These are phyloP conservation scores for Perilla frutescens DNA, from an alignment of 257 asterid species.

Conservation along the genomic window DNA sequence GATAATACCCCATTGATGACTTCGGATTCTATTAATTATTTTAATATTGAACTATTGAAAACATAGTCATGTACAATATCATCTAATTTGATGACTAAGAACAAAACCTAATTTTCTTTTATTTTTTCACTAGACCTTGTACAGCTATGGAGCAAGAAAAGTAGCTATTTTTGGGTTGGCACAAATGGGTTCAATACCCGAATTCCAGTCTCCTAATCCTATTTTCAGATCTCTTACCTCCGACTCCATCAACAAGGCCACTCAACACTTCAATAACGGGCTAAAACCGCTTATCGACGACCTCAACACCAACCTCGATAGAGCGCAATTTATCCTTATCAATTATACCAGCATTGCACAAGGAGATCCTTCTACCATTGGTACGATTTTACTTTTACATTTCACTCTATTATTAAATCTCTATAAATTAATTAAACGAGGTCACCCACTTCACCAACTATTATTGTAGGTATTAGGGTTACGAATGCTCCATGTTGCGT, in stretches of 20 bases:
- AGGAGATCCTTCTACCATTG: background rate
- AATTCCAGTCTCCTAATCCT: background rate
- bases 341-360: conserved; percentile 32
- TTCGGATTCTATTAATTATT: no score
- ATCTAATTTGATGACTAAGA: no score
- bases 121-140: conserved; percentile 36
- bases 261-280: conserved; percentile 31
- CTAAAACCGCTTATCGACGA: conserved; percentile 42
- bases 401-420: no score
- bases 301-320: conserved; percentile 30
- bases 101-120: no score
- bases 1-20: no score
- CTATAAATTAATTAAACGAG: background rate
- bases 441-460: background rate
- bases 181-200: conserved; percentile 44
- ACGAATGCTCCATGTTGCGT: conserved; percentile 42
- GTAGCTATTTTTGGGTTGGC: conserved; percentile 46
- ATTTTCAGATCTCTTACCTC: conserved; percentile 28
- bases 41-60: no score
- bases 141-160: conserved; percentile 58
- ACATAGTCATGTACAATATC: no score
- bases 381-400: background rate
- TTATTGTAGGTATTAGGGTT: conserved; percentile 40
- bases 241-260: conserved; percentile 36
- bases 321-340: conserved; percentile 43